These are phyloP conservation scores for Amylostereum areolatum DNA, from an alignment of 1,284 basidiomycete species.

Conservation along the genomic window DNA sequence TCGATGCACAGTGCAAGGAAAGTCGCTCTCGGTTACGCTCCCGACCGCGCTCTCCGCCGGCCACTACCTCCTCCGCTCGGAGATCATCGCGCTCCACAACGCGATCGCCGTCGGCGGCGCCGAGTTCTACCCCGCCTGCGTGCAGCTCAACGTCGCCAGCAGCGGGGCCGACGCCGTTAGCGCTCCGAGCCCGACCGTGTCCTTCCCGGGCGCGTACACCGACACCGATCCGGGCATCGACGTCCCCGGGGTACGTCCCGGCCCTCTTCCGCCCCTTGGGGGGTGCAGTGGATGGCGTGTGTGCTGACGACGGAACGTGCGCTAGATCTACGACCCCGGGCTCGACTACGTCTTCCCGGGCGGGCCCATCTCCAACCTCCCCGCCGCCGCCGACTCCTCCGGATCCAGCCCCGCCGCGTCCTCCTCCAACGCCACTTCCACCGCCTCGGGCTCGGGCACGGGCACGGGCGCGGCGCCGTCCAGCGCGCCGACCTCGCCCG, in stretches of 20 bases:
- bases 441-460: too few species aligned
- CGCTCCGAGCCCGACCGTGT: slow-evolving; percentile 43
- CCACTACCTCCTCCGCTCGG: slow-evolving; percentile 65
- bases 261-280: neutral
- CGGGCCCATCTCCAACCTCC: neutral
- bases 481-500: too few species aligned
- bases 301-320: neutral
- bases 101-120: slow-evolving; percentile 45
- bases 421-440: neutral
- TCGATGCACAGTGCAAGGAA: slow-evolving; percentile 17
- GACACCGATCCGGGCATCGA: slow-evolving; percentile 58
- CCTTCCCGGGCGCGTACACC: slow-evolving; percentile 59
- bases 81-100: slow-evolving; percentile 67
- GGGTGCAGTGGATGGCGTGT: too few species aligned
- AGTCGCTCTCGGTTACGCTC: slow-evolving; percentile 40
- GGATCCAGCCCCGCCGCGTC: neutral
- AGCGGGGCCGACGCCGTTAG: slow-evolving; percentile 42
- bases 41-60: slow-evolving; percentile 52
- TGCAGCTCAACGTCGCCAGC: slow-evolving; percentile 54
- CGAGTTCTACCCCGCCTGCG: slow-evolving; percentile 68
- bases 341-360: neutral
- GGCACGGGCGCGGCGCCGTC: too few species aligned
- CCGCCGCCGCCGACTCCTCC: neutral
- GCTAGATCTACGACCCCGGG: neutral
- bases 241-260: slow-evolving; percentile 38